Percentiles rank a stretch among this genome's conserved stretches.
phyloP scores from a whole-genome alignment of 768 basidiomycete genomes.

The Crucibulum laeve region DNA sequence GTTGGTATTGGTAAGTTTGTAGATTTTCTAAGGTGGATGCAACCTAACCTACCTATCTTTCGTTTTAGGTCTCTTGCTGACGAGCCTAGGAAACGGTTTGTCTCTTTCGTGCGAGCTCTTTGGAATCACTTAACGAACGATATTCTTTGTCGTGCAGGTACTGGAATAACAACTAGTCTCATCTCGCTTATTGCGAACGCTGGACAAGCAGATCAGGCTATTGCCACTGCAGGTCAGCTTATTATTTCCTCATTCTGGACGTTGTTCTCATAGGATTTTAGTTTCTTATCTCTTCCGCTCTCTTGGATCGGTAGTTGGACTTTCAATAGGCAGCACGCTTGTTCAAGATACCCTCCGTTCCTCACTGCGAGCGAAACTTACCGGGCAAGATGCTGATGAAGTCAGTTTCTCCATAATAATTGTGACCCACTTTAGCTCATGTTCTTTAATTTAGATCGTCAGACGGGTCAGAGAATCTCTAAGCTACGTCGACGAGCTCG shows the following conservation, averaged over 20 bases:
- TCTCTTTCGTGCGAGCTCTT: background rate
- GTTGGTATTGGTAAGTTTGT: slow-evolving; percentile 37
- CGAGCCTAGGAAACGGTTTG: slow-evolving; percentile 37
- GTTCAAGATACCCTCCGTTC: slow-evolving; percentile 46
- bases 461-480: slow-evolving; percentile 46
- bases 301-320: slow-evolving; percentile 51
- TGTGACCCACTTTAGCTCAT: background rate
- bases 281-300: slow-evolving; percentile 68
- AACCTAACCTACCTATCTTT: background rate
- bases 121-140: background rate
- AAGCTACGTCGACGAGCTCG: slow-evolving; percentile 39
- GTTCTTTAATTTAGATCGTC: slow-evolving; percentile 31
- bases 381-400: slow-evolving; percentile 47
- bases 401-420: slow-evolving; percentile 23
- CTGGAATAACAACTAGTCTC: slow-evolving; percentile 51
- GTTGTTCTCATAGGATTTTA: slow-evolving; percentile 12
- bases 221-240: slow-evolving; percentile 54
- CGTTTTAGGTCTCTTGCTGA: slow-evolving; percentile 25
- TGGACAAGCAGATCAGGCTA: slow-evolving; percentile 55
- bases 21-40: background rate
- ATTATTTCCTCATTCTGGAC: background rate
- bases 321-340: slow-evolving; percentile 55
- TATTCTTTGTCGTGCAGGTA: slow-evolving; percentile 27
- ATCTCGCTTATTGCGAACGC: slow-evolving; percentile 63
- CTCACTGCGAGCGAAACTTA: slow-evolving; percentile 34